Base-by-base conservation (phyloP, 371 early-diverging fungal species). In the Actinomortierella ambigua region DNA sequence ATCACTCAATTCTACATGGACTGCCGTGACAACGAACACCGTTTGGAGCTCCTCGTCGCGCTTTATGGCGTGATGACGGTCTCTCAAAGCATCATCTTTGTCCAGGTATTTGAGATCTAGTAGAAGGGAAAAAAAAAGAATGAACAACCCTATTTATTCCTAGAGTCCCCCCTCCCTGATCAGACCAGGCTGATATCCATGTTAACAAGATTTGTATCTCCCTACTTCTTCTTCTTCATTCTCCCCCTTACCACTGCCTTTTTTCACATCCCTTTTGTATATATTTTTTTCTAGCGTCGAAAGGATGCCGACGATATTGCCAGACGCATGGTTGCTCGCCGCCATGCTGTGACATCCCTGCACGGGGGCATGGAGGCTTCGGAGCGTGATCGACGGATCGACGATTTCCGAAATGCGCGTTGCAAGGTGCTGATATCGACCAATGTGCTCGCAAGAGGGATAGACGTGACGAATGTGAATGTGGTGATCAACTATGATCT, bases 1-100 rank as follows among this genome's bases (percentile, higher is more conserved):
- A 99, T 99, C 75, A 92, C 93, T 67, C 98, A 98, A 81, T 94
- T 94, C 66, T 98, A 96, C 78, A 92, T 99, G 86, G 96, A 98
- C 76, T 94, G 97, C 68, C 76, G 80, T 15, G 76, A 79, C 48
- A 85, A 89, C 41, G 82, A 88, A 6, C 93, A 94, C 69, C 95
- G 95, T 68, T 85, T 90, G 40, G 85, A 91, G 46, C 87, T 93
- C 2, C 81, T 99, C 11, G 83, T 83, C 49, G 86, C 81, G 29
- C 82, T 99, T 11, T 99, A 98, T 70, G 90, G 91, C 17, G 71
- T 96, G 26, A 78, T 97, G 70, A 95, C 96, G 5, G 90, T 98
- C 29, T 94, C 96, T 14, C 99, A 99, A 80, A 94, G 94, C 68
- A 99, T 99, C 55, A 95, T 99, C 54, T 99, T 99, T 81, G 95